Evolutionary conservation across 2,329 filamentous ascomycete genomes (phyloP).

Genomic region (Calonectria crousiana): DNA sequence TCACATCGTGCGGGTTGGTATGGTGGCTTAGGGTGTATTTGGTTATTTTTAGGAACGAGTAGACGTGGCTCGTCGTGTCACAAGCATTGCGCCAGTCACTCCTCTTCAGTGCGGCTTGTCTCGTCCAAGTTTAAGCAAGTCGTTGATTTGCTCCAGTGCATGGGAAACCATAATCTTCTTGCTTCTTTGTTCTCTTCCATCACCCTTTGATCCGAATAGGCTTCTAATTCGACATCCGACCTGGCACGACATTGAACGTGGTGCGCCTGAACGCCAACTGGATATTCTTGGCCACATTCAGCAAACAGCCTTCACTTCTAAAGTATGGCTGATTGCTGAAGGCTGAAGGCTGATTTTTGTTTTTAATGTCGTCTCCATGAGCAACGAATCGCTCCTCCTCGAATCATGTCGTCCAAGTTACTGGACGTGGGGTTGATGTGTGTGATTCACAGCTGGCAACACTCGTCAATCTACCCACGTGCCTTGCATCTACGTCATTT

Average conservation of each 20-base stretch:
- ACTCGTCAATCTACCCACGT: not conserved
- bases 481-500: not conserved
- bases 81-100: not conserved
- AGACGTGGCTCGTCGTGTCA: not conserved
- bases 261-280: not conserved
- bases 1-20: not conserved
- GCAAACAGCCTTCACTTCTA: not conserved
- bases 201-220: not conserved
- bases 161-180: not conserved
- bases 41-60: not conserved
- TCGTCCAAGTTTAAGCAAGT: not conserved
- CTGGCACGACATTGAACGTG: not conserved
- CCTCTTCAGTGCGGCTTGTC: not conserved
- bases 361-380: not conserved
- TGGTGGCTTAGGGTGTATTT: not conserved
- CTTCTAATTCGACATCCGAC: not conserved
- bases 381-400: not conserved
- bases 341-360: not conserved
- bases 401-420: not conserved
- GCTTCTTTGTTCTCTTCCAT: not conserved
- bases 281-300: not conserved
- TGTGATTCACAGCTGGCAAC: slow-evolving; percentile 5
- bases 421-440: not conserved
- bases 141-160: no score
- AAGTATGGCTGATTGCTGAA: no score